These are phyloP conservation scores for Phytophthora pistaciae DNA, from an alignment of 352 stramenopile species.

Conservation along the genomic window DNA sequence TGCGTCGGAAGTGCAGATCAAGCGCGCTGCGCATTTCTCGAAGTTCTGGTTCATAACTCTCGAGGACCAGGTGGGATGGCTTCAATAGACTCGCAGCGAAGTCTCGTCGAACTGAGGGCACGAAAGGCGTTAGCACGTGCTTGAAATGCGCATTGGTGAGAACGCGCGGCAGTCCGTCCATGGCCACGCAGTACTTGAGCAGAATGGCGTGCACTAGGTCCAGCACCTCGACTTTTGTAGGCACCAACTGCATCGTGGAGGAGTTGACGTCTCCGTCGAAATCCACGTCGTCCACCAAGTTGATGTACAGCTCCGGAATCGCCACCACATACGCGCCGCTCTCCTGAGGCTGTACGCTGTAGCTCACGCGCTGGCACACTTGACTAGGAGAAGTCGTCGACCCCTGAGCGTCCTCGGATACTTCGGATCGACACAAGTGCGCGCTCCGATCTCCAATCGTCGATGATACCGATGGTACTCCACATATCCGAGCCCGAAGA, in stretches of 20 bases:
- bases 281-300: conserved; percentile 24
- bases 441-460: conserved; percentile 1
- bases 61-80: conserved; percentile 38
- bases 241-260: conserved; percentile 31
- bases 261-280: conserved; percentile 35
- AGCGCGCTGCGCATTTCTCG: conserved; percentile 35
- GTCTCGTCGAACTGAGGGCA: conserved; percentile 23
- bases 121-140: conserved; percentile 51
- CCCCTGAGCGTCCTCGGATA: not conserved
- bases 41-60: conserved; percentile 27
- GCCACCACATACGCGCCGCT: not conserved
- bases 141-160: conserved; percentile 41
- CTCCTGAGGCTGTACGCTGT: conserved; percentile 2
- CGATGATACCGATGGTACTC: not conserved
- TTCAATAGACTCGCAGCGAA: conserved; percentile 40
- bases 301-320: conserved; percentile 35
- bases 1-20: conserved; percentile 40
- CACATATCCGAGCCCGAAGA: conserved; percentile 49
- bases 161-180: conserved; percentile 52
- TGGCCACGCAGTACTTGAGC: conserved; percentile 48
- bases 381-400: not conserved
- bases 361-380: conserved; percentile 11
- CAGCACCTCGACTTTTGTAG: conserved; percentile 48
- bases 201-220: conserved; percentile 53
- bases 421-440: conserved; percentile 5